Percentiles rank a stretch among this genome's conserved stretches.
These are phyloP conservation scores for Halophytophthora polymorphica DNA, from an alignment of 352 stramenopile genomes.

Conservation along the genomic window DNA sequence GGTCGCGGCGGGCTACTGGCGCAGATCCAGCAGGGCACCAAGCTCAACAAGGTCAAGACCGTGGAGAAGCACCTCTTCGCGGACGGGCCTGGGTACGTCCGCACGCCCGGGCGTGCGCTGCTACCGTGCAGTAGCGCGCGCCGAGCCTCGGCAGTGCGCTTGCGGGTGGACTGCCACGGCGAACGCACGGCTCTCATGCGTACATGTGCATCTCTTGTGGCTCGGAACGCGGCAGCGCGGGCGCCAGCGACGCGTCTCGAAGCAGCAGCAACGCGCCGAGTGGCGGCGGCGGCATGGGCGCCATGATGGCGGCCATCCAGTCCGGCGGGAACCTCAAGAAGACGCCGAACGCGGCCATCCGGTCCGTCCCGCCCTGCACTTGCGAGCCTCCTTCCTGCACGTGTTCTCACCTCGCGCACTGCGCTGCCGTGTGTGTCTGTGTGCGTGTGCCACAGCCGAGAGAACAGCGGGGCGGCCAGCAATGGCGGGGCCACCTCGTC, in stretches of 20 bases:
- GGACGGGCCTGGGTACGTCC: slow-evolving; percentile 26
- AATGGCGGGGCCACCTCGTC: slow-evolving; percentile 8
- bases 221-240: slow-evolving; percentile 3
- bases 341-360: slow-evolving; percentile 26
- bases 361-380: slow-evolving; percentile 13
- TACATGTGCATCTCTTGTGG: neutral
- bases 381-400: neutral
- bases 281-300: slow-evolving; percentile 45
- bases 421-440: too few species aligned
- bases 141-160: too few species aligned
- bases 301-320: slow-evolving; percentile 76
- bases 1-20: slow-evolving; percentile 53
- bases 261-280: slow-evolving; percentile 13
- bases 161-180: too few species aligned
- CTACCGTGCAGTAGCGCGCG: too few species aligned
- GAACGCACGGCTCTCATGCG: neutral
- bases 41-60: slow-evolving; percentile 78
- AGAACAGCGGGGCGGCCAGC: slow-evolving; percentile 5
- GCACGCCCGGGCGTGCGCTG: neutral
- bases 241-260: slow-evolving; percentile 8
- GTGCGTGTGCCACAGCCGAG: slow-evolving; percentile 1
- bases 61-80: slow-evolving; percentile 65
- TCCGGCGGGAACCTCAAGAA: slow-evolving; percentile 67
- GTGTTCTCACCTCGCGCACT: neutral
- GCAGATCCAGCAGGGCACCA: slow-evolving; percentile 67